A percentile compares a stretch with the other conserved stretches of the same genome.
Conservation (phyloP, 1,284 basidiomycete genomes). For the Chalciporus piperatoides region DNA sequence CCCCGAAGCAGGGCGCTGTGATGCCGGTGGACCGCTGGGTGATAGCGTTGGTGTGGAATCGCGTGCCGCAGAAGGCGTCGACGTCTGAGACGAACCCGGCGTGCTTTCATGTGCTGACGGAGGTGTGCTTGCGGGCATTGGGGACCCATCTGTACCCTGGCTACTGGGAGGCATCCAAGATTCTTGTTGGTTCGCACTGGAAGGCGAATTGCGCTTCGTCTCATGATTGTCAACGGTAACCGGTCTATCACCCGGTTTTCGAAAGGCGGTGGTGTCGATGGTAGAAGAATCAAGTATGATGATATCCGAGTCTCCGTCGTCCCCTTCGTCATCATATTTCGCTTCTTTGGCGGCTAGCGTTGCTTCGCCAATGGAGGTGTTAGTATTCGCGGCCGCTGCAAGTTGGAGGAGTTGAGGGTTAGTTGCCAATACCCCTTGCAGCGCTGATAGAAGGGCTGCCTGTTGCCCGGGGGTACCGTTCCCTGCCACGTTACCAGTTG, state of each 20-base stretch:
- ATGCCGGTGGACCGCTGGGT: constrained; percentile 6
- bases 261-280: constrained; percentile 26
- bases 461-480: constrained; percentile 16
- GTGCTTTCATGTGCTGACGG: constrained; percentile 12
- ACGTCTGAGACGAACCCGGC: constrained; percentile 10
- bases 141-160: constrained; percentile 12
- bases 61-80: constrained; percentile 1
- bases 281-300: constrained; percentile 29
- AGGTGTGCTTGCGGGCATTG: constrained; percentile 18
- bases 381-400: not conserved
- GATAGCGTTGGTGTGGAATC: not conserved
- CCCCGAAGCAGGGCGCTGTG: not conserved
- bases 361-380: not conserved
- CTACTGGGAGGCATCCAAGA: constrained; percentile 1
- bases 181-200: constrained; percentile 3
- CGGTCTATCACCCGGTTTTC: constrained; percentile 13
- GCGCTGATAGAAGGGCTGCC: constrained; percentile 17
- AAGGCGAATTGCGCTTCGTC: not conserved
- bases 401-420: constrained; percentile 24
- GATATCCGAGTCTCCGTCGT: constrained; percentile 28
- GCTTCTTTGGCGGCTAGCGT: not conserved
- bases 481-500: not conserved
- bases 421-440: constrained; percentile 21
- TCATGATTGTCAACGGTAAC: not conserved
- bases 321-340: not conserved